Conservation (phyloP, 352 stramenopile species). For the Globisporangium spiculum region DNA sequence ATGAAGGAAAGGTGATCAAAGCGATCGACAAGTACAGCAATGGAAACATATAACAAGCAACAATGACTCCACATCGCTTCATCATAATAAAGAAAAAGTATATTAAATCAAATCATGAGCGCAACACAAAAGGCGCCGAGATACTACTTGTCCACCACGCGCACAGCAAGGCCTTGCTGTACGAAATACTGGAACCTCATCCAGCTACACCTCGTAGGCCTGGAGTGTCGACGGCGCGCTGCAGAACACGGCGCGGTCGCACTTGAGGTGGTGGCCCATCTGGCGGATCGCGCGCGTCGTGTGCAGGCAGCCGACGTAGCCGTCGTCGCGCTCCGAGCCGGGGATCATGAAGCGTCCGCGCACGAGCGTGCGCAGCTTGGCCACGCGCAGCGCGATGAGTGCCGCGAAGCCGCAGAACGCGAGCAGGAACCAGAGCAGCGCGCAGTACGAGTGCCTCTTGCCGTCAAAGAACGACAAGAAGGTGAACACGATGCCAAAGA, state of each 20-base stretch:
- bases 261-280: constrained; percentile 14
- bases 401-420: background rate
- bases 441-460: background rate
- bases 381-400: background rate
- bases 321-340: constrained; percentile 3
- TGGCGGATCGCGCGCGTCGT: constrained; percentile 10
- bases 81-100: too few relatives aligned
- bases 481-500: constrained; percentile 5
- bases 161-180: too few relatives aligned
- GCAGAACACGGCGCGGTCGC: constrained; percentile 15
- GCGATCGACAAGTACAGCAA: too few relatives aligned
- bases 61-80: too few relatives aligned
- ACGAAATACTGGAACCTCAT: background rate
- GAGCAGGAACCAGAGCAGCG: constrained; percentile 9
- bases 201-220: constrained; percentile 11
- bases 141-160: too few relatives aligned
- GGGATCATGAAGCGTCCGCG: constrained; percentile 7
- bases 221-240: constrained; percentile 12
- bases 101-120: too few relatives aligned
- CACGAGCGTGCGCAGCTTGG: constrained; percentile 5
- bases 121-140: too few relatives aligned
- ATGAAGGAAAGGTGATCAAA: too few relatives aligned
- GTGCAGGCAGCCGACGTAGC: constrained; percentile 4
- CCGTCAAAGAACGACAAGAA: constrained; percentile 14
- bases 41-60: too few relatives aligned